Evolutionary conservation across 2,329 filamentous ascomycete genomes (phyloP).

Genomic region (Plenodomus tracheiphilus): DNA sequence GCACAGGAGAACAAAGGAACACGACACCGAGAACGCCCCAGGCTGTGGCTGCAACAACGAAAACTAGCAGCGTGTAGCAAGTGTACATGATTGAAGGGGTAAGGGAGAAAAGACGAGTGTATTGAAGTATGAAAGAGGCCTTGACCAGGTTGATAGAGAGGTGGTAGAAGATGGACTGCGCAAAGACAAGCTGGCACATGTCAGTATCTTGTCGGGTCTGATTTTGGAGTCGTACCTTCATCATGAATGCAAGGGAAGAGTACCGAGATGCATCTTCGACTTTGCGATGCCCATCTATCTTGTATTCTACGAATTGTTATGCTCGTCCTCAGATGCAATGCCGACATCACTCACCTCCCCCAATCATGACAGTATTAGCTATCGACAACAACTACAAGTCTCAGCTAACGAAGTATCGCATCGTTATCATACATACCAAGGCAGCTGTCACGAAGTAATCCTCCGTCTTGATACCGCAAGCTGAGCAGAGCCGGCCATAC

Average conservation of each 20-base stretch:
- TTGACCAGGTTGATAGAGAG: slow-evolving; percentile 38
- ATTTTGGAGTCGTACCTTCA: slow-evolving; percentile 18
- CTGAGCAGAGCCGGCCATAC: slow-evolving; percentile 28
- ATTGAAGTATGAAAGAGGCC: slow-evolving; percentile 37
- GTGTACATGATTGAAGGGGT: slow-evolving; percentile 4
- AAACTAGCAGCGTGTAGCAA: slow-evolving; percentile 22
- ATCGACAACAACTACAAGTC: slow-evolving; percentile 29
- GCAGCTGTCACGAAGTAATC: slow-evolving; percentile 34
- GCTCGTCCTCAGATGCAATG: neutral
- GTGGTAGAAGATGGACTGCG: slow-evolving; percentile 38
- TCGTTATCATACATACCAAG: slow-evolving; percentile 20
- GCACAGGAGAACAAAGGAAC: slow-evolving; percentile 33
- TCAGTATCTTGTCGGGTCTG: neutral
- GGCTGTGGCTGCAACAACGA: slow-evolving; percentile 18
- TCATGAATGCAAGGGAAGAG: neutral
- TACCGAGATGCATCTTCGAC: neutral
- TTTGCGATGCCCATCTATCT: slow-evolving; percentile 2
- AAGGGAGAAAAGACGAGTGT: slow-evolving; percentile 30
- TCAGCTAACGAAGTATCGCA: slow-evolving; percentile 1
- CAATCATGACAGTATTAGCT: slow-evolving; percentile 29
- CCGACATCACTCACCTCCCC: slow-evolving; percentile 3
- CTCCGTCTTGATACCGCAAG: slow-evolving; percentile 19
- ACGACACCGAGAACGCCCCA: slow-evolving; percentile 36
- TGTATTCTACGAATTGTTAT: slow-evolving; percentile 12
- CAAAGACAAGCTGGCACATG: slow-evolving; percentile 31